These are phyloP conservation scores for Rosa lucieae DNA, from an alignment of 306 rosid genomes.

Conservation along the genomic window DNA sequence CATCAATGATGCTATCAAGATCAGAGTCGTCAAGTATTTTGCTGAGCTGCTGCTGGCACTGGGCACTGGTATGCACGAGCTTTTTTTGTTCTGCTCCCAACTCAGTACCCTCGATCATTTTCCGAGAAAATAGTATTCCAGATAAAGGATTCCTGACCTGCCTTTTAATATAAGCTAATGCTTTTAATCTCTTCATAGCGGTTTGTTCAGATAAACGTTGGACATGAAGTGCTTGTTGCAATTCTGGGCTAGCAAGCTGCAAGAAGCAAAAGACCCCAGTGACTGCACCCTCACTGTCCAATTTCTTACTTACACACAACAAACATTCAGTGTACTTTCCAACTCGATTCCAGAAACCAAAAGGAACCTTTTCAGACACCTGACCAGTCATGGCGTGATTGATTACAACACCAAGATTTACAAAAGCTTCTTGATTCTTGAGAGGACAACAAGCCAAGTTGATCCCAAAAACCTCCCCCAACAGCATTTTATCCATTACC, in stretches of 20 bases:
- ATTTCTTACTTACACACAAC: slow-evolving; percentile 76
- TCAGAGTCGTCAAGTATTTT: slow-evolving; percentile 89
- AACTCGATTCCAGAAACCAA: slow-evolving; percentile 64
- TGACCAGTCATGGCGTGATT: slow-evolving; percentile 78
- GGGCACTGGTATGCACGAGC: slow-evolving; percentile 64
- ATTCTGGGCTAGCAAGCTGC: slow-evolving; percentile 91
- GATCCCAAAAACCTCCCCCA: slow-evolving; percentile 88
- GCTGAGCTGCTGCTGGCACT: slow-evolving; percentile 85
- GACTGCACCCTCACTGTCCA: slow-evolving; percentile 66
- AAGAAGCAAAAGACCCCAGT: slow-evolving; percentile 93
- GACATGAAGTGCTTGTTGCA: slow-evolving; percentile 80
- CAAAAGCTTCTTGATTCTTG: slow-evolving; percentile 85
- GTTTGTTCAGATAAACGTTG: slow-evolving; percentile 84
- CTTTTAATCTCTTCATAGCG: slow-evolving; percentile 77
- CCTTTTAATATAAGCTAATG: slow-evolving; percentile 67
- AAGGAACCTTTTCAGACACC: slow-evolving; percentile 65
- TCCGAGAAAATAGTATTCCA: slow-evolving; percentile 63
- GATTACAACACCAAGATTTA: slow-evolving; percentile 73
- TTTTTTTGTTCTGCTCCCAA: slow-evolving; percentile 67
- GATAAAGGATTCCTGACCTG: slow-evolving; percentile 70
- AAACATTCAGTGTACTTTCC: slow-evolving; percentile 81
- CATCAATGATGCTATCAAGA: slow-evolving; percentile 81
- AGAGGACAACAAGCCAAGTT: slow-evolving; percentile 71
- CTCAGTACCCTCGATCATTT: slow-evolving; percentile 73
- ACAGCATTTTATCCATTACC: slow-evolving; percentile 84